phyloP scores from a whole-genome alignment of 345 rosid species.

The Syzygium grande region DNA sequence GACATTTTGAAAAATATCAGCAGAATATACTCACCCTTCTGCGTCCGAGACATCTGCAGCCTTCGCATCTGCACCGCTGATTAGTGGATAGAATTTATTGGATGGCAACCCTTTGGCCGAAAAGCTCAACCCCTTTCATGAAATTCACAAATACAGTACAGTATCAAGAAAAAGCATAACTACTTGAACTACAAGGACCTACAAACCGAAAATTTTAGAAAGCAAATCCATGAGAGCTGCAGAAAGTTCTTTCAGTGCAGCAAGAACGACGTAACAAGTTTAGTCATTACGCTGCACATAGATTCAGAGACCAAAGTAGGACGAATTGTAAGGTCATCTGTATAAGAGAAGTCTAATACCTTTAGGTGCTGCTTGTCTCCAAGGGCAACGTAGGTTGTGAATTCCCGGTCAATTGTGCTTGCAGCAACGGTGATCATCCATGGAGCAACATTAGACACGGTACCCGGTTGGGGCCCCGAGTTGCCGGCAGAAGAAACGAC shows the following conservation, averaged over 20 bases:
- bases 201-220: background rate
- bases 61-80: no score
- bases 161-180: no score
- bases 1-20: no score
- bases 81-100: no score
- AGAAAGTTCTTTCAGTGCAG: background rate
- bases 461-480: slow-evolving; percentile 10
- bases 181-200: no score
- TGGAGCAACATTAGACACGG: slow-evolving; percentile 28
- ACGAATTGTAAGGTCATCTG: background rate
- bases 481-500: slow-evolving; percentile 38
- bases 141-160: no score
- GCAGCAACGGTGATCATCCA: slow-evolving; percentile 45
- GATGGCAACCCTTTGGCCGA: no score
- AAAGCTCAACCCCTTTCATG: no score
- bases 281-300: background rate
- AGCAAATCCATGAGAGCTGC: background rate
- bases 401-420: slow-evolving; percentile 25
- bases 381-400: slow-evolving; percentile 23
- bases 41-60: no score
- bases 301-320: background rate
- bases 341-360: background rate
- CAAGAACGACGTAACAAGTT: background rate
- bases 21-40: no score
- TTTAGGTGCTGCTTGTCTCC: slow-evolving; percentile 24